Evolutionary conservation across 2,329 filamentous ascomycete species (phyloP), one percentile per base, ranked within the genome.

Genomic region (Dothistroma pini): DNA sequence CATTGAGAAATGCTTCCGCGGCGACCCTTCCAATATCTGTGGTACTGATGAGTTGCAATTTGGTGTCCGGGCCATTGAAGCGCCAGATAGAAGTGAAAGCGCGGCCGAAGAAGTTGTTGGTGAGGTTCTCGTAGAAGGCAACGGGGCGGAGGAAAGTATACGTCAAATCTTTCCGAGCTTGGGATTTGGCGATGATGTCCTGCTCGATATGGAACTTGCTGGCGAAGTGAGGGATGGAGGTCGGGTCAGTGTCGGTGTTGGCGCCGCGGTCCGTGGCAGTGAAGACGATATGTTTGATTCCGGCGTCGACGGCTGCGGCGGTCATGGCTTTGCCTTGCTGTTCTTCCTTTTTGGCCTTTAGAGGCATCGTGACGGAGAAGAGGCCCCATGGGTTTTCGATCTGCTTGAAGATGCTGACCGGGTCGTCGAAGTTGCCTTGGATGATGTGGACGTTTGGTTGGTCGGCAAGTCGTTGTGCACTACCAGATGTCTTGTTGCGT

Each of bases 61-160:
- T 63, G 2, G 58, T 32, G 12, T 69, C 57, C 2, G 44, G 11
- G 19, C 60, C 63, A 35, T 68, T 68, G 0, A 74, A 71, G 38
- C 76, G 71, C 69, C 79, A 78, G 14, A 77, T 74, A 0, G 81
- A 76, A 0, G 78, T 69, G 68, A 84, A 83, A 1, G 80, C 74
- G 59, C 80, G 80, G 4, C 80, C 80, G 9, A 76, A 64, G 64
- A 83, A 80, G 11, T 76, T 76, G 0, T 79, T 76, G 1, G 68
- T 72, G 4, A 84, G 67, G 72, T 87, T 86, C 55, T 89, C 85
- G 77, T 86, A 84, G 74, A 89, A 89, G 1, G 82, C 83, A 0
- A 83, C 81, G 0, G 86, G 86, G 3, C 86, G 80, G 2, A 89
- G 75, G 44, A 89, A 82, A 0, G 84, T 87, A 81, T 83, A 89